phyloP scores from a whole-genome alignment of 2,329 filamentous ascomycete genomes.

The Eutypella sp. region DNA sequence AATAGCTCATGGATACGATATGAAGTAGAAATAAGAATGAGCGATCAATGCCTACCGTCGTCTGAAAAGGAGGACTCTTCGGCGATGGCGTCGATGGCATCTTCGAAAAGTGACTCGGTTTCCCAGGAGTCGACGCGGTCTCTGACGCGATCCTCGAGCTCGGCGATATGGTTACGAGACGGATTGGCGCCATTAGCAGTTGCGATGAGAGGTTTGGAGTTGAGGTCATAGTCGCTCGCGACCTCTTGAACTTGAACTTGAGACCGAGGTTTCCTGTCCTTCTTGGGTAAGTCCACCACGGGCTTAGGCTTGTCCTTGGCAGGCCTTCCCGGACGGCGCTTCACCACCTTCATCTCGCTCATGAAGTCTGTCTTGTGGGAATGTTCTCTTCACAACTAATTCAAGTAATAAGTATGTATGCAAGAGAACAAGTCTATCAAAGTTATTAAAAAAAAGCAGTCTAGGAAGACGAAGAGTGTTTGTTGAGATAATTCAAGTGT shows the following conservation, averaged over 20 bases:
- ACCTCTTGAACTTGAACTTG: conserved; percentile 8
- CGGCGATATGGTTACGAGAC: conserved; percentile 20
- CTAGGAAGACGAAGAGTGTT: too few relatives aligned
- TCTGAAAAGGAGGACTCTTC: conserved; percentile 40
- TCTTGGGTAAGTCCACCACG: too few relatives aligned
- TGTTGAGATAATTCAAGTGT: too few relatives aligned
- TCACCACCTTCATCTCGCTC: neutral
- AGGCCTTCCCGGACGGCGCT: neutral
- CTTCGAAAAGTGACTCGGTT: conserved; percentile 59
- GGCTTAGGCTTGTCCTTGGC: neutral
- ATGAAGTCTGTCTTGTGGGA: too few relatives aligned
- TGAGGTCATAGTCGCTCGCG: conserved; percentile 7
- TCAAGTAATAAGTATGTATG: too few relatives aligned
- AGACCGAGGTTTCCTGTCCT: neutral
- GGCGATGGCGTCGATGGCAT: conserved; percentile 53
- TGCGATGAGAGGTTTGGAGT: neutral
- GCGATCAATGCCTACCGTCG: conserved; percentile 38
- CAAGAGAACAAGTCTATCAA: too few relatives aligned
- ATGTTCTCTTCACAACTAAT: too few relatives aligned
- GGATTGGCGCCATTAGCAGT: neutral
- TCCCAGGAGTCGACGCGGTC: conserved; percentile 56
- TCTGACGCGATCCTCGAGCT: conserved; percentile 47
- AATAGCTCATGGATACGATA: neutral
- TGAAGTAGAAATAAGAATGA: neutral
- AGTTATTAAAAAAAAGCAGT: too few relatives aligned